Conservation (phyloP, 768 basidiomycete genomes). For the Rhodotorula taiwanensis region DNA sequence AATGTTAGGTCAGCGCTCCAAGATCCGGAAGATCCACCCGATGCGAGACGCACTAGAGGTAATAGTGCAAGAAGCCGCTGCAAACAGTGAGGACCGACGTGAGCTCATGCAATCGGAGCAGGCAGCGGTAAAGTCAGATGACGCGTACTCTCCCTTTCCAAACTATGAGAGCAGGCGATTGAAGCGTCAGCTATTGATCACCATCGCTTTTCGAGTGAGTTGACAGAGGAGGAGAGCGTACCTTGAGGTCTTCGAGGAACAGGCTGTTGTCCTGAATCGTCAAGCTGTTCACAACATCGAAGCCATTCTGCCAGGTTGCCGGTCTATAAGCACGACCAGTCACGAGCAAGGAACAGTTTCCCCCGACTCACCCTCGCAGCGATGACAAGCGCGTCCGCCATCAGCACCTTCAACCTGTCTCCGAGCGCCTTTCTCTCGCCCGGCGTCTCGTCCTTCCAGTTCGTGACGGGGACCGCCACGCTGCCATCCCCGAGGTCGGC, state of each 20-base stretch:
- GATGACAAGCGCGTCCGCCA: slow-evolving; percentile 61
- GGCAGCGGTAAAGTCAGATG: background rate
- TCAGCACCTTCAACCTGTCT: slow-evolving; percentile 61
- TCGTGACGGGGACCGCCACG: slow-evolving; percentile 17
- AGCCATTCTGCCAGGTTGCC: slow-evolving; percentile 71
- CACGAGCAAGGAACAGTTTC: slow-evolving; percentile 51
- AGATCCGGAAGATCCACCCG: no score
- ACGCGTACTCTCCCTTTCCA: slow-evolving; percentile 22
- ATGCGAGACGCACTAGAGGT: slow-evolving; percentile 16
- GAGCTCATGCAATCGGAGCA: background rate
- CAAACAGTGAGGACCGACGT: slow-evolving; percentile 41
- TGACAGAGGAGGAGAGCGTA: background rate
- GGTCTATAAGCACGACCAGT: no score
- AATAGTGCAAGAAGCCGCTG: slow-evolving; percentile 71
- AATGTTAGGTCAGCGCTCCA: no score
- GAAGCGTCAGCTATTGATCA: no score
- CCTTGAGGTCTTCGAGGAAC: slow-evolving; percentile 64
- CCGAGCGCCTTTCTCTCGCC: slow-evolving; percentile 62
- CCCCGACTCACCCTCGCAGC: background rate
- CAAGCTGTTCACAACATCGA: slow-evolving; percentile 94
- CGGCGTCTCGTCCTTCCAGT: slow-evolving; percentile 49
- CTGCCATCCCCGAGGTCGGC: slow-evolving; percentile 27
- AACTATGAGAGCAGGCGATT: no score
- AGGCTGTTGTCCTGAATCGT: slow-evolving; percentile 88
- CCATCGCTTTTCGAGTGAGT: no score